Conservation (phyloP, 305 asterid genomes). For the Fraxinus nigra region DNA sequence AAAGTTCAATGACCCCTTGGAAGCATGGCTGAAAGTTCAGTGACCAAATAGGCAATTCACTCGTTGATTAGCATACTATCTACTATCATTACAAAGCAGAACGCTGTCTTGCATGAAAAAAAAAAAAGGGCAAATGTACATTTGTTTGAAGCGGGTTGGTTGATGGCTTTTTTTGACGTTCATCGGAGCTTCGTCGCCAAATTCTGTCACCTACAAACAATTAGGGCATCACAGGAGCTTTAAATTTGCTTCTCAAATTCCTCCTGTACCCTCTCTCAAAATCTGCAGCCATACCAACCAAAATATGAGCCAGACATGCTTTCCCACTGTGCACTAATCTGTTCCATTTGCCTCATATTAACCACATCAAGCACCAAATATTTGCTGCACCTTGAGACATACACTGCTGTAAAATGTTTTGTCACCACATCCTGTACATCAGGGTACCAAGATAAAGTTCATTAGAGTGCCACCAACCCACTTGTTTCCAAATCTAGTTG, state of each 20-base stretch:
- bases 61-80: not conserved
- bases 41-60: too few relatives aligned
- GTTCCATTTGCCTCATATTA: not conserved
- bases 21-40: too few relatives aligned
- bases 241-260: not conserved
- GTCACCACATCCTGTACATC: not conserved
- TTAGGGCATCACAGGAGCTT: not conserved
- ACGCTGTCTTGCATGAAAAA: not conserved
- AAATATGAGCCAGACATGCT: not conserved
- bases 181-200: not conserved
- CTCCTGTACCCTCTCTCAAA: not conserved
- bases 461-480: not conserved
- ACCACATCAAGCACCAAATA: not conserved
- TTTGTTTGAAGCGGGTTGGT: not conserved
- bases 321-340: not conserved
- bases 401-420: not conserved
- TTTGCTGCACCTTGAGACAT: not conserved
- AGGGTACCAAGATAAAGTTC: not conserved
- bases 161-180: not conserved
- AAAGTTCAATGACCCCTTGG: too few relatives aligned
- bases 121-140: not conserved
- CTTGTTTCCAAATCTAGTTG: not conserved
- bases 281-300: not conserved
- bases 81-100: not conserved
- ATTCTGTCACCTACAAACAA: not conserved